Evolutionary conservation across 1,284 basidiomycete species (phyloP), one percentile per base, ranked within the genome.

Genomic region (Athelia sp.): DNA sequence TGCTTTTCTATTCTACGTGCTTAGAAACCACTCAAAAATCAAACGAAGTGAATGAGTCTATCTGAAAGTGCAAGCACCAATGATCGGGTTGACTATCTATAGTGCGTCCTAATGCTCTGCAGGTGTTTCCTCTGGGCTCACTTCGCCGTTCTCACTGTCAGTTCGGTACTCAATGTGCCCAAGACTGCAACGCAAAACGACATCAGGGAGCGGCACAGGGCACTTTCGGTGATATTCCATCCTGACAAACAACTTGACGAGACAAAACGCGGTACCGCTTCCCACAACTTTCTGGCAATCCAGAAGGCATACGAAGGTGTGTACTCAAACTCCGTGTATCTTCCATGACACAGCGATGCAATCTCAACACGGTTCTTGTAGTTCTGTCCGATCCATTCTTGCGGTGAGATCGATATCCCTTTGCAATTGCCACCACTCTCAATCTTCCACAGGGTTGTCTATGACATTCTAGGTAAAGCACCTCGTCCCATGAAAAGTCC

Each of bases 181-280:
- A 72, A 67, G 46, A 73, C 75, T 24, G 87, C 89, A 0, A 77
- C 82, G 2, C 75, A 79, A 46, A 68, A 71, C 48, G 84, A 89
- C 57, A 82, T 91, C 54, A 77, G 84, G 46, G 89, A 91, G 51
- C 76, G 84, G 43, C 86, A 90, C 62, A 74, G 77, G 45, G 66
- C 79, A 10, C 64, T 91, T 22, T 90, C 88, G 1, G 72, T 91
- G n/a, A 66, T 84, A n/a, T 87, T 90, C 51, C 90, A 93, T 58
- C 90, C 90, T 2, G 90, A 93, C 73, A 91, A 87, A 60, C 88
- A 92, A 54, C 74, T 69, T n/a, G 78, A 81, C 57, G 73, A 79
- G 47, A 60, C 65, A 3, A 68, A 75, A 51, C 84, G 81, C 62
- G 73, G 69, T 32, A 73, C 78, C 1, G 87, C 90, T 2, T 76